These are phyloP conservation scores for Cryptococcus deneoformans DNA, from an alignment of 1,284 basidiomycete genomes.

Conservation along the genomic window DNA sequence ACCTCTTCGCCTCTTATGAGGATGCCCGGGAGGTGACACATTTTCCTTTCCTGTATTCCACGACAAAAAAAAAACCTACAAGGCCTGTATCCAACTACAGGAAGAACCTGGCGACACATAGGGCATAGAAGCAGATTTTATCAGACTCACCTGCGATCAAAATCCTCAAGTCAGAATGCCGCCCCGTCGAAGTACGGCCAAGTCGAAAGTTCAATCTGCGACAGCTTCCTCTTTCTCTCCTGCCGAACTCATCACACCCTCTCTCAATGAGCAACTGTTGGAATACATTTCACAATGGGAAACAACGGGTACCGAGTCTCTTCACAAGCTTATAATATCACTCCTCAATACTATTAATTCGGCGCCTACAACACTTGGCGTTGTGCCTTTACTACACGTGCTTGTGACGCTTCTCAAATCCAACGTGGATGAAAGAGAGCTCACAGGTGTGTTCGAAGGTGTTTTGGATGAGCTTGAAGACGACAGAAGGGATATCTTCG, in stretches of 20 bases:
- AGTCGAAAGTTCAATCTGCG: constrained; percentile 8
- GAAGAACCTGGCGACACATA: too few species aligned
- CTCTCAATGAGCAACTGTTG: too few species aligned
- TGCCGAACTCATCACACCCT: too few species aligned
- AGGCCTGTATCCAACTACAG: too few species aligned
- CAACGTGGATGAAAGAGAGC: constrained; percentile 1
- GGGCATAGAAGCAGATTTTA: too few species aligned
- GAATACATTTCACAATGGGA: constrained; percentile 3
- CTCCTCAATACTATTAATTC: constrained; percentile 3
- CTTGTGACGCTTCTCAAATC: constrained; percentile 11
- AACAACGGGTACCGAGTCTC: constrained; percentile 1
- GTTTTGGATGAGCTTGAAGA: constrained; percentile 13
- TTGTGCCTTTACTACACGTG: constrained; percentile 13
- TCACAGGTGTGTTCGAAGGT: constrained; percentile 6
- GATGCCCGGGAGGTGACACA: too few species aligned
- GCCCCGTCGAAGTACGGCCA: constrained; percentile 3
- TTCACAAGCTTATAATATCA: constrained; percentile 3
- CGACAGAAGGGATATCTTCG: constrained; percentile 9
- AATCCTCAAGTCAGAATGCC: not conserved
- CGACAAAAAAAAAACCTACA: too few species aligned
- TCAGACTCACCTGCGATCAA: not conserved
- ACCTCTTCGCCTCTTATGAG: too few species aligned
- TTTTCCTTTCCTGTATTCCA: too few species aligned
- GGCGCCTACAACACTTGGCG: constrained; percentile 2
- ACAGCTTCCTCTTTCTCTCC: too few species aligned